These are phyloP conservation scores for Penicillium sp. DNA, from an alignment of 2,329 filamentous ascomycete genomes.

Conservation along the genomic window DNA sequence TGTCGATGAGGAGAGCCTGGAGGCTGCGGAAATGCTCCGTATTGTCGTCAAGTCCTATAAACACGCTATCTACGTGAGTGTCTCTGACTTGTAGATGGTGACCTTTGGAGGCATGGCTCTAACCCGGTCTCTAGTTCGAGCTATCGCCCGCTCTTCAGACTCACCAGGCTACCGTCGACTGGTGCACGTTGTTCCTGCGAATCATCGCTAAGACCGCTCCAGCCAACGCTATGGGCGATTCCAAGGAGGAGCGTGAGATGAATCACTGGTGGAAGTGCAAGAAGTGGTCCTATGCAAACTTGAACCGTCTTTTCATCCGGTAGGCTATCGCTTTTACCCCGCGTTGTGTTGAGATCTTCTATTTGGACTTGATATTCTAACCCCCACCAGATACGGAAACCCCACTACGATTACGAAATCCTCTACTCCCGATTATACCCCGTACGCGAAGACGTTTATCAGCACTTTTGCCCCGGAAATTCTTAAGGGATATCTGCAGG, in stretches of 20 bases:
- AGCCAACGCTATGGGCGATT: slow-evolving; percentile 72
- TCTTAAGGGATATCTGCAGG: slow-evolving; percentile 85
- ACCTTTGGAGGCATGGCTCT: slow-evolving; percentile 31
- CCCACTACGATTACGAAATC: slow-evolving; percentile 69
- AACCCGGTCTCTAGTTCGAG: slow-evolving; percentile 65
- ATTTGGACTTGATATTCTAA: slow-evolving; percentile 5
- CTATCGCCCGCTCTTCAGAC: slow-evolving; percentile 74
- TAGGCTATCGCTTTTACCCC: slow-evolving; percentile 41
- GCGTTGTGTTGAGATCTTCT: background rate
- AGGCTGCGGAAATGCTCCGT: slow-evolving; percentile 95
- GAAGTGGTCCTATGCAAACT: slow-evolving; percentile 98
- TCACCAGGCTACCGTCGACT: slow-evolving; percentile 81
- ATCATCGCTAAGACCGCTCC: slow-evolving; percentile 85
- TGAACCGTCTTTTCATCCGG: slow-evolving; percentile 93
- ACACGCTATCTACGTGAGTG: slow-evolving; percentile 88
- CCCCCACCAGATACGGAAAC: slow-evolving; percentile 74
- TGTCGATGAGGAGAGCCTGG: slow-evolving; percentile 84
- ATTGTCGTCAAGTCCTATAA: slow-evolving; percentile 96
- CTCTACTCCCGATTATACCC: slow-evolving; percentile 72
- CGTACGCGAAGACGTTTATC: slow-evolving; percentile 88
- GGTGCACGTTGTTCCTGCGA: slow-evolving; percentile 92
- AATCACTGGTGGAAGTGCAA: slow-evolving; percentile 99
- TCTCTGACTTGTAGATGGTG: background rate
- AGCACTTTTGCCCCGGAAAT: slow-evolving; percentile 92
- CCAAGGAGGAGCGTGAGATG: slow-evolving; percentile 78